Evolutionary conservation across 441 rosid genomes (phyloP).

Genomic region (Populus tomentosa): DNA sequence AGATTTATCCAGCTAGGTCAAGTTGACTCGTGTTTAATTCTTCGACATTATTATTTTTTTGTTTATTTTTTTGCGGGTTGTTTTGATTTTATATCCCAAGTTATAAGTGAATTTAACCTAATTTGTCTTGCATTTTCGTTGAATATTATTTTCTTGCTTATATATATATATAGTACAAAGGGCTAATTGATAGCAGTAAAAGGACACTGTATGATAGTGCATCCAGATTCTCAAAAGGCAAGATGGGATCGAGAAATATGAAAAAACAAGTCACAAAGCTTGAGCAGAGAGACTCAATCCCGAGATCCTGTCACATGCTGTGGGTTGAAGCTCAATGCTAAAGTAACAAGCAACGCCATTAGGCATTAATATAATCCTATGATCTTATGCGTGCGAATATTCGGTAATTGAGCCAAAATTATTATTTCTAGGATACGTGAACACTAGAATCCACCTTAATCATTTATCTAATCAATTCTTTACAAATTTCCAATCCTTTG

Average conservation of each 20-base stretch:
- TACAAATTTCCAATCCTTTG: conserved; percentile 21
- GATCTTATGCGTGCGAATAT: conserved; percentile 56
- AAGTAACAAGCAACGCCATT: conserved; percentile 3
- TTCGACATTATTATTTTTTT: no score
- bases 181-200: background rate
- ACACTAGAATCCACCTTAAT: conserved; percentile 33
- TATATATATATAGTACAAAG: no score
- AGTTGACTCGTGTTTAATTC: rapidly evolving
- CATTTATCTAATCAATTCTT: conserved; percentile 37
- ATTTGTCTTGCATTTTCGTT: no score
- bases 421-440: conserved; percentile 20
- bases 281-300: conserved; percentile 38
- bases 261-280: conserved; percentile 5
- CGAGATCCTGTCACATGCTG: conserved; percentile 49
- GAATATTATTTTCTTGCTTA: no score
- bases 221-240: background rate
- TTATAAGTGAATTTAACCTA: no score
- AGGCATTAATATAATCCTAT: conserved; percentile 19
- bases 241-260: conserved; percentile 17
- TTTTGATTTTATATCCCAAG: no score
- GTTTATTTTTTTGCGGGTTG: no score
- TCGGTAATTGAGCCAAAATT: conserved; percentile 33
- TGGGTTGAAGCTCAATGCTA: conserved; percentile 20
- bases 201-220: background rate
- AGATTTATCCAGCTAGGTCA: rapidly evolving